Percentiles rank a stretch among this genome's conserved stretches.
phyloP scores from a whole-genome alignment of 164 flowering plant genomes.

The Platanus orientalis region DNA sequence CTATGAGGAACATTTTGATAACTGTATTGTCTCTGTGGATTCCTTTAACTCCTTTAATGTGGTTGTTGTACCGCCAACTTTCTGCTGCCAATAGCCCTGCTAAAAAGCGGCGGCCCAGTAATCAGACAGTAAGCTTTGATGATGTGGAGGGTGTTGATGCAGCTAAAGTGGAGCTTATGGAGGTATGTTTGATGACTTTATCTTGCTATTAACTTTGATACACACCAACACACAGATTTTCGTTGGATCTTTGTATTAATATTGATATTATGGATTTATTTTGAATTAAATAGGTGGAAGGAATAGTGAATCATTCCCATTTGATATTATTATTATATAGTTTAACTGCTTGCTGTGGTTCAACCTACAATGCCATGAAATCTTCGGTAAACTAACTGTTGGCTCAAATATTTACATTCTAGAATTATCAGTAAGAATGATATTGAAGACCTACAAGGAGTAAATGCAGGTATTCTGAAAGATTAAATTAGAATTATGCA shows the following conservation, averaged over 20 bases:
- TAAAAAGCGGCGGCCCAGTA: conserved; percentile 59
- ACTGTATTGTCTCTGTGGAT: conserved; percentile 85
- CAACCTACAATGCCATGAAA: neutral
- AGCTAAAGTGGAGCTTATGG: conserved; percentile 94
- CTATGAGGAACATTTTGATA: conserved; percentile 60
- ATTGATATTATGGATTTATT: too few species aligned
- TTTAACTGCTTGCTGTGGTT: neutral
- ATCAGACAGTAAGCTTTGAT: conserved; percentile 62
- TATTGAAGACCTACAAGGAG: neutral
- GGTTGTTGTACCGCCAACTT: conserved; percentile 88
- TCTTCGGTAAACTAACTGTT: neutral
- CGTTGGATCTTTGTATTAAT: too few species aligned
- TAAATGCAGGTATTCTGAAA: neutral
- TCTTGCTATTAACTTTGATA: neutral
- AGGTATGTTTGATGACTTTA: conserved; percentile 46
- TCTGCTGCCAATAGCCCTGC: conserved; percentile 82
- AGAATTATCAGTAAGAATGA: too few species aligned
- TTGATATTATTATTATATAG: too few species aligned
- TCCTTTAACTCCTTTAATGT: conserved; percentile 90
- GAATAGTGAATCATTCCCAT: too few species aligned
- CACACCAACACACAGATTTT: neutral
- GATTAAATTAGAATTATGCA: too few species aligned
- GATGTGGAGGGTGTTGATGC: conserved; percentile 97
- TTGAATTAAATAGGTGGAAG: too few species aligned
- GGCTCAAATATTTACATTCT: neutral